Conservation (phyloP, 129 eudicot species). For the Chrysanthemum seticuspe region DNA sequence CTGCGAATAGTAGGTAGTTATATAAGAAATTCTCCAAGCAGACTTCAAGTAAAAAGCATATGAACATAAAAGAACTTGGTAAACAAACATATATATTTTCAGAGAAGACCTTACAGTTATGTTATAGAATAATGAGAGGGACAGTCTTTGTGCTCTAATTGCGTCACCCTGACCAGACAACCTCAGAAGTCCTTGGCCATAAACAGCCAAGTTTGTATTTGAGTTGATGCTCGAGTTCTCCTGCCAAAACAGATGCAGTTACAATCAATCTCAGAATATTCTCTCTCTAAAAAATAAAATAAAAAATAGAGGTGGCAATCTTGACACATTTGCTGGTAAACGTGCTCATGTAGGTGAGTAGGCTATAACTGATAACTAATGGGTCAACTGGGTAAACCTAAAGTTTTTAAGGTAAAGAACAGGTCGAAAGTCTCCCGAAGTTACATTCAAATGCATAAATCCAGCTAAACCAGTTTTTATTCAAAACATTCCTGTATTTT, state of each 20-base stretch:
- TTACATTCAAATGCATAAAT: background rate
- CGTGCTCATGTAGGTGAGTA: background rate
- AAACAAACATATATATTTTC: background rate
- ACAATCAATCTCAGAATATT: conserved; percentile 8
- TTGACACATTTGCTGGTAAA: background rate
- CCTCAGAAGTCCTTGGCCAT: conserved; percentile 85
- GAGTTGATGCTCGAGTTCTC: conserved; percentile 77
- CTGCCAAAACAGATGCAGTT: conserved; percentile 39
- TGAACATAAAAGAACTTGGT: background rate
- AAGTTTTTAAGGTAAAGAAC: background rate
- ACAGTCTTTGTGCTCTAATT: conserved; percentile 80
- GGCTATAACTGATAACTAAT: background rate
- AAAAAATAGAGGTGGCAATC: background rate
- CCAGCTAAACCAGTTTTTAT: background rate
- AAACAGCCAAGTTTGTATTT: conserved; percentile 83
- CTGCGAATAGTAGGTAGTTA: conserved; percentile 39
- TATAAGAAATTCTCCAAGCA: conserved; percentile 5
- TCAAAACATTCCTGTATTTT: background rate
- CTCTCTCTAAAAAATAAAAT: background rate
- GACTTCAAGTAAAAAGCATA: conserved; percentile 4
- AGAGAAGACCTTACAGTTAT: conserved; percentile 62
- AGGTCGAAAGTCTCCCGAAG: background rate
- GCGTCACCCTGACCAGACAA: conserved; percentile 92
- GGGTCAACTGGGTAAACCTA: background rate
- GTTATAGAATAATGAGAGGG: conserved; percentile 81